phyloP scores from a whole-genome alignment of 2,329 filamentous ascomycete genomes.

The Cladosporium halotolerans region DNA sequence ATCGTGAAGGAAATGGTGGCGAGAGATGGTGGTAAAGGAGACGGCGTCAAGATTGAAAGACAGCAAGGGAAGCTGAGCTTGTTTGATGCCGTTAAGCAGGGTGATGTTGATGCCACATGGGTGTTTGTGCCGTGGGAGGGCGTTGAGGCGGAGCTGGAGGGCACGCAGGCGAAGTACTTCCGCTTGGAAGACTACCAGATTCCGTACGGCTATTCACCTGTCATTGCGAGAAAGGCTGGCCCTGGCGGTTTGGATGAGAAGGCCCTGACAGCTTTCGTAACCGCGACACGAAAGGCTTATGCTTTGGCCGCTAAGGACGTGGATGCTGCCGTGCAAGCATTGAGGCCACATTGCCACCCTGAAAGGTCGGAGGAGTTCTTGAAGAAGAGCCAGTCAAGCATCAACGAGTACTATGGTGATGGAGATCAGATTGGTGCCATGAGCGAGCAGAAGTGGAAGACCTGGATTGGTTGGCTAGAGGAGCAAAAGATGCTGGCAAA shows the following conservation, averaged over 20 bases:
- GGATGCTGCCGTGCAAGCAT: background rate
- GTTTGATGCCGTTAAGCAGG: slow-evolving; percentile 24
- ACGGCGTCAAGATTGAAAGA: slow-evolving; percentile 20
- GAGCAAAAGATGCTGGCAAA: slow-evolving; percentile 5
- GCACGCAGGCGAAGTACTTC: slow-evolving; percentile 19
- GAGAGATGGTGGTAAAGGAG: slow-evolving; percentile 22
- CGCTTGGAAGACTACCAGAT: slow-evolving; percentile 23
- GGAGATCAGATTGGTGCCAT: slow-evolving; percentile 17
- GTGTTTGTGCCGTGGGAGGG: slow-evolving; percentile 31
- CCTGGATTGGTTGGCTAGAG: slow-evolving; percentile 17
- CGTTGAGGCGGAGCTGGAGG: slow-evolving; percentile 25
- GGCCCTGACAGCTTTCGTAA: slow-evolving; percentile 22
- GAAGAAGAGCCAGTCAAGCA: slow-evolving; percentile 22
- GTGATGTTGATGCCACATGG: slow-evolving; percentile 29
- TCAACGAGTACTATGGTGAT: slow-evolving; percentile 27
- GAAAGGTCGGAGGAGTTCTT: slow-evolving; percentile 22
- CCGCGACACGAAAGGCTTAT: slow-evolving; percentile 26
- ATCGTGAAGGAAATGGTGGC: slow-evolving; percentile 26
- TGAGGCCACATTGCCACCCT: slow-evolving; percentile 15
- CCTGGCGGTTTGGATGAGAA: slow-evolving; percentile 14
- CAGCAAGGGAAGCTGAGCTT: slow-evolving; percentile 25
- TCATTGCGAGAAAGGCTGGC: slow-evolving; percentile 24
- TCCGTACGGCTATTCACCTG: slow-evolving; percentile 29
- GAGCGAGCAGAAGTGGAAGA: slow-evolving; percentile 16
- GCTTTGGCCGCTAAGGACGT: slow-evolving; percentile 19